Evolutionary conservation across 1,284 basidiomycete species (phyloP).

Genomic region (Exobasidium cylindrosporum): DNA sequence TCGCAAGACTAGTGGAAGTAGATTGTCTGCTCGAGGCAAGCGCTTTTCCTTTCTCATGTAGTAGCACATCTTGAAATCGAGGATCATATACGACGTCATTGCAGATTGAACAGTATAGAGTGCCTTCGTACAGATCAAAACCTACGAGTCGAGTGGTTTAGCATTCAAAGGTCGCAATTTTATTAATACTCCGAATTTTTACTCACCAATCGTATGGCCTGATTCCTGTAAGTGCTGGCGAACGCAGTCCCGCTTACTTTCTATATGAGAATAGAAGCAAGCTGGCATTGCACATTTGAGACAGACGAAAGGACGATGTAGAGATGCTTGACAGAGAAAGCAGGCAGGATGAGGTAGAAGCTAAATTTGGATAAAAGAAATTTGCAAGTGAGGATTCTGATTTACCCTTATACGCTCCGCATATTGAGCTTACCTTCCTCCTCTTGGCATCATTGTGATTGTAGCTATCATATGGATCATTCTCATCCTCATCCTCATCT

Average conservation of each 20-base stretch:
- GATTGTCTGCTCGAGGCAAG: neutral
- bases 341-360: conserved; percentile 48
- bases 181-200: neutral
- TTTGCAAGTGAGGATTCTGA: neutral
- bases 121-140: conserved; percentile 46
- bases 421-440: neutral
- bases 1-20: neutral
- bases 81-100: conserved; percentile 47
- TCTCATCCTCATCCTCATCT: conserved; percentile 2
- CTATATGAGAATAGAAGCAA: conserved; percentile 36
- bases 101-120: conserved; percentile 46
- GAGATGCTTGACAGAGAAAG: conserved; percentile 30
- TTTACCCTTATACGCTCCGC: neutral
- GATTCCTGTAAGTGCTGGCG: conserved; percentile 19
- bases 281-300: conserved; percentile 42
- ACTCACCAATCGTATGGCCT: conserved; percentile 21
- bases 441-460: neutral
- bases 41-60: conserved; percentile 23
- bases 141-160: too few species aligned
- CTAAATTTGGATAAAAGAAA: too few species aligned
- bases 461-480: neutral
- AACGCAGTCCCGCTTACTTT: conserved; percentile 9
- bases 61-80: conserved; percentile 32
- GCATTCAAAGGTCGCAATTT: too few species aligned
- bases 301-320: conserved; percentile 50